Evolutionary conservation across 1,139 yeast species (phyloP).

Genomic region (Saccharomyces pastorianus): DNA sequence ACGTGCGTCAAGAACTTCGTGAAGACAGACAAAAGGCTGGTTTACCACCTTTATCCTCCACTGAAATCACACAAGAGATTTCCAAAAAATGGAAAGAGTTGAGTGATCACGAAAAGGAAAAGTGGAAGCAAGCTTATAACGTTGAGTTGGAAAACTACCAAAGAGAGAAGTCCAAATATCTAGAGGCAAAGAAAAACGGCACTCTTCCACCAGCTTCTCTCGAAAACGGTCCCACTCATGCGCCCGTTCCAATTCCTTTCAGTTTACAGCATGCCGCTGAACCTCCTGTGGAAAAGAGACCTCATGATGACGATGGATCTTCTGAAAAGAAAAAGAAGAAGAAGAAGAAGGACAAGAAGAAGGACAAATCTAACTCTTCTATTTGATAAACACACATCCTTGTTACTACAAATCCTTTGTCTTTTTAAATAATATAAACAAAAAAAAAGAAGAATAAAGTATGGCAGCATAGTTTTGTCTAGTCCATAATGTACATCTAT

Average conservation of each 20-base stretch:
- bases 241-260: slow-evolving; percentile 35
- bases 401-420: neutral
- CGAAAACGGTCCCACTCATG: slow-evolving; percentile 30
- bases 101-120: slow-evolving; percentile 56
- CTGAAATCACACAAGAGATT: slow-evolving; percentile 70
- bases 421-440: neutral
- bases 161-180: slow-evolving; percentile 54
- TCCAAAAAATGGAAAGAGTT: slow-evolving; percentile 71
- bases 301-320: slow-evolving; percentile 29
- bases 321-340: slow-evolving; percentile 36
- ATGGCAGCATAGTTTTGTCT: neutral
- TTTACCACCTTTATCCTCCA: slow-evolving; percentile 56
- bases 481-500: neutral
- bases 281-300: slow-evolving; percentile 23
- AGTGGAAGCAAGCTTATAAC: slow-evolving; percentile 70
- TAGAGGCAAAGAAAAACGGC: slow-evolving; percentile 44
- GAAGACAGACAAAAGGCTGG: slow-evolving; percentile 56
- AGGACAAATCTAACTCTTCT: slow-evolving; percentile 23
- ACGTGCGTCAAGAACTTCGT: slow-evolving; percentile 53
- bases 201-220: slow-evolving; percentile 24
- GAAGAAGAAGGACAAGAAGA: slow-evolving; percentile 38
- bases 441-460: neutral
- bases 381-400: neutral
- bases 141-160: slow-evolving; percentile 58
- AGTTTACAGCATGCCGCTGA: slow-evolving; percentile 22